Percentiles rank a stretch among this genome's conserved stretches.
Evolutionary conservation across 129 eudicot genomes (phyloP).

Genomic region (Helichrysum umbraculigerum): DNA sequence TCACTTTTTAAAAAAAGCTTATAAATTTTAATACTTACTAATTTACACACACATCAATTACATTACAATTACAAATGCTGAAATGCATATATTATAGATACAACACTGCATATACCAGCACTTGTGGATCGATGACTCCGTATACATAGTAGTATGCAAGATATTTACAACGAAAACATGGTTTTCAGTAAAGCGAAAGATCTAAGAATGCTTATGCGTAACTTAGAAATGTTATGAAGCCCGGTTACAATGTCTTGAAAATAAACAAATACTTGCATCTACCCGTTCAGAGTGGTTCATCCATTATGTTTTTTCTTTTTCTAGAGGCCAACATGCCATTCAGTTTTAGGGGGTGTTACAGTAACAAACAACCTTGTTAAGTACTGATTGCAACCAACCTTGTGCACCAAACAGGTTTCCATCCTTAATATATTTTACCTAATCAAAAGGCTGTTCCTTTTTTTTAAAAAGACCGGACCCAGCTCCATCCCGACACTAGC

Average conservation of each 20-base stretch:
- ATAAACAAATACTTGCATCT: constrained; percentile 3
- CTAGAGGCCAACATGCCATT: constrained; percentile 26
- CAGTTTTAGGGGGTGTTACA: constrained; percentile 26
- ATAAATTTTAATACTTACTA: no score
- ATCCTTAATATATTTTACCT: constrained; percentile 13
- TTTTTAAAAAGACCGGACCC: constrained; percentile 41
- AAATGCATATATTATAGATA: no score
- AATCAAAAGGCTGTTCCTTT: constrained; percentile 49
- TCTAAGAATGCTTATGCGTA: not conserved
- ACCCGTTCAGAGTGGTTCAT: constrained; percentile 20
- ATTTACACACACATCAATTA: no score
- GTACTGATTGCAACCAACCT: constrained; percentile 26
- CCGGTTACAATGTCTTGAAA: not conserved
- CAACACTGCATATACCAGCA: not conserved
- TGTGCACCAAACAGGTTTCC: constrained; percentile 21
- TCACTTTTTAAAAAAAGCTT: no score
- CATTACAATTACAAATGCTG: no score
- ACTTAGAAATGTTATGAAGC: not conserved
- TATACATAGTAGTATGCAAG: not conserved
- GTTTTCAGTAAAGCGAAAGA: not conserved
- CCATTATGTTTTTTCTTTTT: not conserved
- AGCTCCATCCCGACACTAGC: constrained; percentile 40
- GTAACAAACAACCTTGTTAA: constrained; percentile 8
- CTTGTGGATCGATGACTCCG: not conserved
- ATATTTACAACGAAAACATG: not conserved